Evolutionary conservation across 306 rosid genomes (phyloP), one percentile per base, ranked within the genome.

Genomic region (Neltuma alba): DNA sequence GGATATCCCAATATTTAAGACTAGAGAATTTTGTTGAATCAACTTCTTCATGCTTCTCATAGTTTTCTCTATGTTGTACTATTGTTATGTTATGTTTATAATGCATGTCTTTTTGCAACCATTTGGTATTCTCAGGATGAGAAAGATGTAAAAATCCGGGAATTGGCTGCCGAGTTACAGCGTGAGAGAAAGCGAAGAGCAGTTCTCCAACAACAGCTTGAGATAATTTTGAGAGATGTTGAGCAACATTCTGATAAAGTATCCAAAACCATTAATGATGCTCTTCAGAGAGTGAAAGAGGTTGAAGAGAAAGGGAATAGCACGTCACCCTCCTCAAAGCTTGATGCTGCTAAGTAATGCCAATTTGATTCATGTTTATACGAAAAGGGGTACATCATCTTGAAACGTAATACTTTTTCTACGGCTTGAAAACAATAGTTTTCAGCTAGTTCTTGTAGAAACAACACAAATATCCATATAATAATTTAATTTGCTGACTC

Each of bases 101-200:
- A 74, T 37, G 25, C 25, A 23, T 74, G 5, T 15, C 14, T 38
- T 7, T 55, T 57, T 23, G 38, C 54, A 55, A 74, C 33, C 54
- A 60, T 60, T 60, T 40, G 60, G 58, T 21, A 28, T 55, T 57
- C 41, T 48, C 86, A 87, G 92, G 92, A 89, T 31, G 92, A 89
- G 70, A 89, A 89, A 76, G 92, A 87, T 74, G 72, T 81, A 33
- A 89, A 79, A 75, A 89, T 89, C 52, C 83, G 89, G 44, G 92
- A 87, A 67, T 74, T 89, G 81, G 83, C 87, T 57, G 90, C 86
- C 3, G 90, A 89, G 75, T 58, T 87, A 52, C 90, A 83, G 76
- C 90, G 86, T 1, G 92, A 89, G 77, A 75, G 89, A 23, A 89
- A 83, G 83, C 81, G 92, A 54, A 85, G 87, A 34, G 86, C 92